These are phyloP conservation scores for Aspergillus sojae DNA, from an alignment of 2,329 filamentous ascomycete species.

Conservation along the genomic window DNA sequence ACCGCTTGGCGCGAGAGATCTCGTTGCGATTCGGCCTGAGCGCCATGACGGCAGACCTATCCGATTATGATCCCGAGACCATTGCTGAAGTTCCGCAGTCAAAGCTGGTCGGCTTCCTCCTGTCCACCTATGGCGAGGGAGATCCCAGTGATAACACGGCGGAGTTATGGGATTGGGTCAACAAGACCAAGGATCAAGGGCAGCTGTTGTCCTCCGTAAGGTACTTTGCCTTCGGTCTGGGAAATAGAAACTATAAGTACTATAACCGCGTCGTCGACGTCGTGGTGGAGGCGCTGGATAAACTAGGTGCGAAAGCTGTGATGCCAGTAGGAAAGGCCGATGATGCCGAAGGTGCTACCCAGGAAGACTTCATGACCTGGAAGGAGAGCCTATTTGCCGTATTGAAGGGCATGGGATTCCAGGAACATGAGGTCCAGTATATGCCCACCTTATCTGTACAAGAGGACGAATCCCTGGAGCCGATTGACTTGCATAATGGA, in stretches of 20 bases:
- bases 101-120: slow-evolving; percentile 84
- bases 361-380: slow-evolving; percentile 94
- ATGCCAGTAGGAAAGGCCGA: slow-evolving; percentile 86
- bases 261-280: slow-evolving; percentile 95
- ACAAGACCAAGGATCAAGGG: slow-evolving; percentile 69
- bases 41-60: slow-evolving; percentile 89
- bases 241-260: slow-evolving; percentile 96
- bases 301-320: slow-evolving; percentile 74
- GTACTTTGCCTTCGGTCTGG: slow-evolving; percentile 88
- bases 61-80: slow-evolving; percentile 90
- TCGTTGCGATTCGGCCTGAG: slow-evolving; percentile 89
- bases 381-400: slow-evolving; percentile 92
- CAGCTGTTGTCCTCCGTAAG: slow-evolving; percentile 57
- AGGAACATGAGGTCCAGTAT: slow-evolving; percentile 88
- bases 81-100: slow-evolving; percentile 78
- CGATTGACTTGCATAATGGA: slow-evolving; percentile 78
- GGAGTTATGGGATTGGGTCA: slow-evolving; percentile 85
- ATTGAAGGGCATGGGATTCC: slow-evolving; percentile 75
- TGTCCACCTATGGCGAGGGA: slow-evolving; percentile 93
- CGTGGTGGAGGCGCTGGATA: slow-evolving; percentile 73
- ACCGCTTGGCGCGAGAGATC: slow-evolving; percentile 85
- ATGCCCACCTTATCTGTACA: slow-evolving; percentile 81
- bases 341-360: slow-evolving; percentile 91
- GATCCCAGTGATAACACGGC: slow-evolving; percentile 95
- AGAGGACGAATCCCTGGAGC: slow-evolving; percentile 69